Percentiles rank a stretch among this genome's conserved stretches.
phyloP scores from a whole-genome alignment of 257 asterid species.

The Craterostigma plantagineum region DNA sequence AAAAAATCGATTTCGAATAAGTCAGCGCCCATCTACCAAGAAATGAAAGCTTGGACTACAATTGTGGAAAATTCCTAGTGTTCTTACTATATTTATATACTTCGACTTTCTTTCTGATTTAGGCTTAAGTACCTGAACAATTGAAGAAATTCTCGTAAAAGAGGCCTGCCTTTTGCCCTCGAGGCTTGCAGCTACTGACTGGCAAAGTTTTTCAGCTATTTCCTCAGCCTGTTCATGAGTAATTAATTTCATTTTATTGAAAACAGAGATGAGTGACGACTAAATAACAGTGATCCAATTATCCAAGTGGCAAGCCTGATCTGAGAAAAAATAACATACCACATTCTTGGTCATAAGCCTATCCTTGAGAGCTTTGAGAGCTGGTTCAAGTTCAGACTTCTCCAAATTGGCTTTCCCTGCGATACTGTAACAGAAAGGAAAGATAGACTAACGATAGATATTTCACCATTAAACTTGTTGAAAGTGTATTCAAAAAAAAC shows the following conservation, averaged over 20 bases:
- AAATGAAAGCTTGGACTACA: slow-evolving; percentile 1
- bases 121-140: slow-evolving; percentile 49
- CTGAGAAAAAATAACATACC: slow-evolving; percentile 28
- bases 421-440: slow-evolving; percentile 29
- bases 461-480: no score
- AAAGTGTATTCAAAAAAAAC: no score
- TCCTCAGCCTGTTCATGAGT: slow-evolving; percentile 66
- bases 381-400: slow-evolving; percentile 75
- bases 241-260: slow-evolving; percentile 5
- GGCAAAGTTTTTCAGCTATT: slow-evolving; percentile 95
- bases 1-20: slow-evolving; percentile 6
- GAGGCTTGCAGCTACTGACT: slow-evolving; percentile 93
- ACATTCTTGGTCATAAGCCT: slow-evolving; percentile 98
- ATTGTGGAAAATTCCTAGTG: no score
- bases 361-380: slow-evolving; percentile 91
- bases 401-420: slow-evolving; percentile 91
- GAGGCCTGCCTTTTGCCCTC: slow-evolving; percentile 92
- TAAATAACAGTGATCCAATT: no score
- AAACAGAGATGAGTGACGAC: not conserved
- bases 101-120: no score
- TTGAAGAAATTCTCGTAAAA: slow-evolving; percentile 83
- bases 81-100: no score
- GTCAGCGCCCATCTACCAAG: not conserved
- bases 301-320: not conserved
- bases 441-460: no score